These are phyloP conservation scores for Hanseniaspora gamundiae DNA, from an alignment of 1,139 yeast genomes.

Conservation along the genomic window DNA sequence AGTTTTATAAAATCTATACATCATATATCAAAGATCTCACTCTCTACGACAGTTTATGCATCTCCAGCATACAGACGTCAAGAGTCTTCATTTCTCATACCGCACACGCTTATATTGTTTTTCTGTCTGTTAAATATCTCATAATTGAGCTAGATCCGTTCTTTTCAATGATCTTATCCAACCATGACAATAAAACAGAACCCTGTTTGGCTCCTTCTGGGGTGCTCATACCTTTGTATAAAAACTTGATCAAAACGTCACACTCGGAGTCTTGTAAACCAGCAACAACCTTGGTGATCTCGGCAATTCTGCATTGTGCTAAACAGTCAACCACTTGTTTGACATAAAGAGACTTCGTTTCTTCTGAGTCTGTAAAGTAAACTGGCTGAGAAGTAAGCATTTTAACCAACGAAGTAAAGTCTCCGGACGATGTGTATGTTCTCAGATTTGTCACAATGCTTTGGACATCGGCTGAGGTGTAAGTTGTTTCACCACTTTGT, in stretches of 20 bases:
- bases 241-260: slow-evolving; percentile 69
- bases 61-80: no score
- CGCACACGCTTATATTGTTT: slow-evolving; percentile 52
- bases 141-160: slow-evolving; percentile 87
- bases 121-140: slow-evolving; percentile 74
- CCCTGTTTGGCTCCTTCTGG: slow-evolving; percentile 77
- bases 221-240: slow-evolving; percentile 76
- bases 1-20: no score
- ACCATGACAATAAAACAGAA: slow-evolving; percentile 80
- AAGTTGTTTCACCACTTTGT: slow-evolving; percentile 22
- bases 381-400: slow-evolving; percentile 66
- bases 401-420: slow-evolving; percentile 52
- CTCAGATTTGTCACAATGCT: slow-evolving; percentile 48
- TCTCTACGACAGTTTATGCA: no score
- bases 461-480: slow-evolving; percentile 40
- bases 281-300: slow-evolving; percentile 49
- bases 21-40: no score
- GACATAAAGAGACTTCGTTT: slow-evolving; percentile 27
- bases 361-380: slow-evolving; percentile 52
- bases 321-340: slow-evolving; percentile 64
- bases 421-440: slow-evolving; percentile 57
- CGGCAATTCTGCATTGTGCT: slow-evolving; percentile 62
- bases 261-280: slow-evolving; percentile 52
- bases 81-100: no score
- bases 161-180: slow-evolving; percentile 73